Percentiles rank a stretch among this genome's conserved stretches.
These are phyloP conservation scores for Aspergillus pseudotamarii DNA, from an alignment of 2,329 filamentous ascomycete species.

Conservation along the genomic window DNA sequence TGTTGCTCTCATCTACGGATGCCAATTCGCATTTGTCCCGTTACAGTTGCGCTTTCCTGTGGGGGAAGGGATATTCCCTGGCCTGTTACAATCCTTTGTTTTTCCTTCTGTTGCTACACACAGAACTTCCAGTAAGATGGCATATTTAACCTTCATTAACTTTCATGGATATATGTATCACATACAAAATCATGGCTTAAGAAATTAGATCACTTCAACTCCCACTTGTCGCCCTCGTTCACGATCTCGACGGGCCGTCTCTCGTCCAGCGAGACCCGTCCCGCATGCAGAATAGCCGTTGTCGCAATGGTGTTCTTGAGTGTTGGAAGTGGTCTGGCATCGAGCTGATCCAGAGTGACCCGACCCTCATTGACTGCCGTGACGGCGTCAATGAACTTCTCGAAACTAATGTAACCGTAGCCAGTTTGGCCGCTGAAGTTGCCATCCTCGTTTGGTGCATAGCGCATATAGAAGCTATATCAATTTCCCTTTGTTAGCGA, in stretches of 20 bases:
- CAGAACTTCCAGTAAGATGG: not conserved
- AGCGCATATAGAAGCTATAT: slow-evolving; percentile 81
- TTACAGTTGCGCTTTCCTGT: no score
- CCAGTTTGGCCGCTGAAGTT: slow-evolving; percentile 91
- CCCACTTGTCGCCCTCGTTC: slow-evolving; percentile 58
- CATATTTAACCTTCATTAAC: not conserved
- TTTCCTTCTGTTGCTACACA: not conserved
- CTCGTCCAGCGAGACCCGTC: slow-evolving; percentile 82
- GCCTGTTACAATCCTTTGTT: not conserved
- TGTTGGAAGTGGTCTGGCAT: slow-evolving; percentile 79
- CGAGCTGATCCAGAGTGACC: slow-evolving; percentile 73
- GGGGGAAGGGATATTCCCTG: not conserved
- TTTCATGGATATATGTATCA: not conserved
- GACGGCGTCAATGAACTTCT: slow-evolving; percentile 93
- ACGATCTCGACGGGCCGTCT: slow-evolving; percentile 73
- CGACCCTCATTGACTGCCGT: slow-evolving; percentile 74
- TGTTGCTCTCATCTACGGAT: not conserved
- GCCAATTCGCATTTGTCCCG: not conserved
- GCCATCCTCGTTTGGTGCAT: slow-evolving; percentile 90
- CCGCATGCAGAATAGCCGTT: slow-evolving; percentile 87
- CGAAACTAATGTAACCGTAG: slow-evolving; percentile 91
- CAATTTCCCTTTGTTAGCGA: not conserved
- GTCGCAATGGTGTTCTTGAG: slow-evolving; percentile 87
- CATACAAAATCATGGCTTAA: not conserved
- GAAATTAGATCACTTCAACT: slow-evolving; percentile 54